Conservation (phyloP, 176 grass and related monocot genomes). For the Sorghum bicolor region DNA sequence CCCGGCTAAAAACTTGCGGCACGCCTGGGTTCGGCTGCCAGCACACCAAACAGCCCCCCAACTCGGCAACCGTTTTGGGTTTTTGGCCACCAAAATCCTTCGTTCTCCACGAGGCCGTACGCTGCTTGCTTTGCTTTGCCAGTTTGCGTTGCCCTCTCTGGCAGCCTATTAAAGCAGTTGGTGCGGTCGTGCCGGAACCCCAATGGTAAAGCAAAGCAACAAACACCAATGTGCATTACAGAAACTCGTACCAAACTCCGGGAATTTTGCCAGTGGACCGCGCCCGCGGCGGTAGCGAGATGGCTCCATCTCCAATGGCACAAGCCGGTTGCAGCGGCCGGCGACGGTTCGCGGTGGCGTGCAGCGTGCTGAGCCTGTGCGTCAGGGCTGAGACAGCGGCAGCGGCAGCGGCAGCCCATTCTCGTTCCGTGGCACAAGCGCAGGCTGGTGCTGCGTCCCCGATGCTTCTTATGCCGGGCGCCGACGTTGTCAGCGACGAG, state of each 20-base stretch:
- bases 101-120: too few relatives aligned
- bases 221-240: too few relatives aligned
- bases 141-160: neutral
- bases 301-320: neutral
- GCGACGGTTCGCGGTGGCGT: constrained; percentile 35
- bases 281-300: too few relatives aligned
- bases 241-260: too few relatives aligned
- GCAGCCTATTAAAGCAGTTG: neutral
- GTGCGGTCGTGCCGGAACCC: too few relatives aligned
- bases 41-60: neutral
- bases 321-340: neutral
- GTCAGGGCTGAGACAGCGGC: constrained; percentile 25
- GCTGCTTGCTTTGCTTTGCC: neutral
- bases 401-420: neutral
- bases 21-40: neutral
- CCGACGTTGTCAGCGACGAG: too few relatives aligned
- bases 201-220: too few relatives aligned
- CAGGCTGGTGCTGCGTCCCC: neutral
- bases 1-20: neutral
- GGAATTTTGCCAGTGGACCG: too few relatives aligned
- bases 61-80: neutral
- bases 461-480: too few relatives aligned
- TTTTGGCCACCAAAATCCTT: neutral
- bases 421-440: neutral
- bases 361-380: constrained; percentile 48